A percentile compares a stretch with the other conserved stretches of the same genome.
These are phyloP conservation scores for Rhodamnia rubescens DNA, from an alignment of 345 rosid species.

Conservation along the genomic window DNA sequence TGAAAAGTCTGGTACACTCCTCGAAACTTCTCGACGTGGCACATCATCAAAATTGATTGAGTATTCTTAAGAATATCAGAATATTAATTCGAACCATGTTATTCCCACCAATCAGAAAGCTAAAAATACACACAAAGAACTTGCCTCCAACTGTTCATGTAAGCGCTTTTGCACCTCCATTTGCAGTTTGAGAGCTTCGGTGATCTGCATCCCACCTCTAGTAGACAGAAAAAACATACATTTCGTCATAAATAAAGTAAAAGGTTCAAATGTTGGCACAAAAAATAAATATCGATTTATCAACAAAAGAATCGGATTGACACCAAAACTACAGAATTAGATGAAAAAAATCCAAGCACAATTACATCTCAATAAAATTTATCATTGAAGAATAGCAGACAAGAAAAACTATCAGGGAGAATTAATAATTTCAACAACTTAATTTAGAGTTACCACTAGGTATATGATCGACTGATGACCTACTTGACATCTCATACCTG, in stretches of 20 bases:
- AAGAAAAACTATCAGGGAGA: not conserved
- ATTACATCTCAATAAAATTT: not conserved
- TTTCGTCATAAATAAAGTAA: not conserved
- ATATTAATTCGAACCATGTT: not conserved
- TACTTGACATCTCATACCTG: not conserved
- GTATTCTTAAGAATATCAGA: not conserved
- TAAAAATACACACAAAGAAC: not conserved
- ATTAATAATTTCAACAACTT: not conserved
- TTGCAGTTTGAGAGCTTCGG: constrained; percentile 99
- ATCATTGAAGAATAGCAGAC: not conserved
- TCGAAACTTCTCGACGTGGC: not conserved
- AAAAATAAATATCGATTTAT: not conserved
- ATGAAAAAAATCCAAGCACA: not conserved
- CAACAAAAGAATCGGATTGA: constrained; percentile 6
- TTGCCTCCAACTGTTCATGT: constrained; percentile 96
- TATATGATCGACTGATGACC: not conserved
- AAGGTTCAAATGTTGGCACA: not conserved
- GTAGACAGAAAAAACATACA: constrained; percentile 13
- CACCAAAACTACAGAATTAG: not conserved
- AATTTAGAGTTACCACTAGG: not conserved
- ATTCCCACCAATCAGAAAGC: not conserved
- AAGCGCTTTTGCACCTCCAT: constrained; percentile 98
- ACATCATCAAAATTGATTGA: not conserved
- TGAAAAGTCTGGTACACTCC: not conserved
- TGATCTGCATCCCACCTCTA: constrained; percentile 84